Evolutionary conservation across 331 rosid genomes (phyloP).

Genomic region (Cydonia oblonga): DNA sequence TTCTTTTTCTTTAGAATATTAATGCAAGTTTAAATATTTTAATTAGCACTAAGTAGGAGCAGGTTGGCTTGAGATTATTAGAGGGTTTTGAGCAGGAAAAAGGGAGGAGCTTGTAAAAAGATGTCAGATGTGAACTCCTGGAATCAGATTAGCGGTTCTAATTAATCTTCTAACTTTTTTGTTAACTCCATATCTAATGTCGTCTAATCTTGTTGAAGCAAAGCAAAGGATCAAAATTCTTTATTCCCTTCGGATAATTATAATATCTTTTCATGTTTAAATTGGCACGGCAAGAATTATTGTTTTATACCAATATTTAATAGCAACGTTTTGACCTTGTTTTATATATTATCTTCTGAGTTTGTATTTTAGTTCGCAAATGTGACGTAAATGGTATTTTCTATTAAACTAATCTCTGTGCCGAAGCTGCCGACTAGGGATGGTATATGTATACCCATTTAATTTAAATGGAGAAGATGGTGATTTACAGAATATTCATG

Average conservation of each 20-base stretch:
- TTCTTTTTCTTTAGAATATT: neutral
- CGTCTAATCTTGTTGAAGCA: neutral
- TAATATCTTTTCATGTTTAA: neutral
- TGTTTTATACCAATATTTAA: neutral
- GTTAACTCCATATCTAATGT: no score
- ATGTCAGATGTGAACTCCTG: constrained; percentile 11
- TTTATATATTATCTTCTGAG: no score
- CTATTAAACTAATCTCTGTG: neutral
- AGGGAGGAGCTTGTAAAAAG: constrained; percentile 5
- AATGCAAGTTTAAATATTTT: neutral
- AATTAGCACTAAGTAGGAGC: constrained; percentile 13
- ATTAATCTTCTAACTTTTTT: constrained; percentile 29
- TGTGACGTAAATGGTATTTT: neutral
- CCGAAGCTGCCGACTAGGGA: neutral
- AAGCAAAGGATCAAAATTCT: constrained; percentile 33
- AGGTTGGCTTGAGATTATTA: constrained; percentile 12
- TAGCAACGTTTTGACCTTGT: no score
- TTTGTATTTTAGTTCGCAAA: no score
- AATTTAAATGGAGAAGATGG: no score
- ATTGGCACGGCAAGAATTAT: neutral
- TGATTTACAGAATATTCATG: no score
- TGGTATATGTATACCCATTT: no score
- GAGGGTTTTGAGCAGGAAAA: constrained; percentile 11
- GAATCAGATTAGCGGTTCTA: constrained; percentile 29
- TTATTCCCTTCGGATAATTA: neutral